A percentile compares a stretch with the other conserved stretches of the same genome.
These are phyloP conservation scores for Sphaerostilbella broomeana DNA, from an alignment of 2,329 filamentous ascomycete species.

Conservation along the genomic window DNA sequence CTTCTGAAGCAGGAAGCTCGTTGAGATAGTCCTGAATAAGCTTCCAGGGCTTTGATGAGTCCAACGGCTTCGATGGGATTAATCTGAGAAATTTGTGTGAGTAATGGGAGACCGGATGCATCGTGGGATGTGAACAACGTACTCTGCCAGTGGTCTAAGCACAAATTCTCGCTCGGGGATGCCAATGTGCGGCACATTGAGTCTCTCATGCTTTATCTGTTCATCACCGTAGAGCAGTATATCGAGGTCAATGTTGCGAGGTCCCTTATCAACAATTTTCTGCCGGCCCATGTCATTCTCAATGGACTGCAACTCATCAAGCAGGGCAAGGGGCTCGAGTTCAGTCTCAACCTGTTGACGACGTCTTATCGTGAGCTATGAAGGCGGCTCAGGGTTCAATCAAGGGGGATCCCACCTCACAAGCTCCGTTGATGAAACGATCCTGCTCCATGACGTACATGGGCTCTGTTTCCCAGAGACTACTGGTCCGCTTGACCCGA, in stretches of 20 bases:
- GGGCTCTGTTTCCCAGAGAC: conserved; percentile 86
- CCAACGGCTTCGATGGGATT: conserved; percentile 47
- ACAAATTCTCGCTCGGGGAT: conserved; percentile 94
- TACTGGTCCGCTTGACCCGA: conserved; percentile 71
- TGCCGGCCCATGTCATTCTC: conserved; percentile 72
- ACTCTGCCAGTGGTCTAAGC: conserved; percentile 77
- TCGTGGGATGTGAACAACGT: conserved; percentile 22
- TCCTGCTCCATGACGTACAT: conserved; percentile 95
- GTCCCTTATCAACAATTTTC: conserved; percentile 87
- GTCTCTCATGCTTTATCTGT: conserved; percentile 58
- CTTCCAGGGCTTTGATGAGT: conserved; percentile 52
- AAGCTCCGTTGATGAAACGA: conserved; percentile 85
- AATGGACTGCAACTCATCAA: conserved; percentile 77
- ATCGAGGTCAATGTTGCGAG: conserved; percentile 89
- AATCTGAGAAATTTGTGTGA: too few species aligned
- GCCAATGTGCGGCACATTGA: conserved; percentile 77
- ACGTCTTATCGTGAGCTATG: neutral
- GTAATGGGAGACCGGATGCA: neutral
- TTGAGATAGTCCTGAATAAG: conserved; percentile 55
- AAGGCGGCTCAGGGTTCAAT: neutral
- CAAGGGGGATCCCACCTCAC: conserved; percentile 54
- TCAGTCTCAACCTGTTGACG: conserved; percentile 66
- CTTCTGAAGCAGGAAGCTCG: conserved; percentile 43
- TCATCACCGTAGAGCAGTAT: conserved; percentile 75
- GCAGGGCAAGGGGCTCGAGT: conserved; percentile 64